A percentile compares a stretch with the other conserved stretches of the same genome.
These are phyloP conservation scores for Breynia disticha DNA, from an alignment of 441 rosid genomes.

Conservation along the genomic window DNA sequence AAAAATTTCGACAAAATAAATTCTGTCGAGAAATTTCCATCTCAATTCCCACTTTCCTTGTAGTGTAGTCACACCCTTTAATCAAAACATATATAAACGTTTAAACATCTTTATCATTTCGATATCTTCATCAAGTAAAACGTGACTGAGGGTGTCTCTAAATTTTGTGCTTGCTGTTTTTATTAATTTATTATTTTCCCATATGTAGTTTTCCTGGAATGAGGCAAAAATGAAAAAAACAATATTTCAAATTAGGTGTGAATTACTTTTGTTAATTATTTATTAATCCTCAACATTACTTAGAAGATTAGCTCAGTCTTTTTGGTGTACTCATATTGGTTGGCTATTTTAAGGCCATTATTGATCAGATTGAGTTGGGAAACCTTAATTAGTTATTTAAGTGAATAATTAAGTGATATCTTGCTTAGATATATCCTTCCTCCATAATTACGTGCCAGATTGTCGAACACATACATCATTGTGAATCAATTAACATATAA, in stretches of 20 bases:
- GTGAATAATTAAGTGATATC: conserved; percentile 12
- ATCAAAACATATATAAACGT: no score
- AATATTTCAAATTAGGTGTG: background rate
- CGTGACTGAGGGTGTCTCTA: background rate
- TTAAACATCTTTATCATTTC: background rate
- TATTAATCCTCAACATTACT: conserved; percentile 6
- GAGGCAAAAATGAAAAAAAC: conserved; percentile 1
- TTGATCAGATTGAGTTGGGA: conserved; percentile 27
- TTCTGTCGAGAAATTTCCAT: no score
- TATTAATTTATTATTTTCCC: background rate
- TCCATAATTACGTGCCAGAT: conserved; percentile 39
- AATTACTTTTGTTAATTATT: conserved; percentile 7
- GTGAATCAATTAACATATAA: conserved; percentile 16
- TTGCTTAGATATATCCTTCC: conserved; percentile 22
- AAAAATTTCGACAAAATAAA: no score
- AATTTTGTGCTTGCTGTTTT: conserved; percentile 6
- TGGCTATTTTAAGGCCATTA: conserved; percentile 13
- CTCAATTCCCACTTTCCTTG: no score
- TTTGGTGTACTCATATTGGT: conserved; percentile 5
- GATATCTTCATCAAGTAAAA: conserved; percentile 4
- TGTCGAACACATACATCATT: conserved; percentile 19
- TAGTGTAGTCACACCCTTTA: no score
- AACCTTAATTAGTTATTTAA: background rate
- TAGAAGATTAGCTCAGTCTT: conserved; percentile 20
- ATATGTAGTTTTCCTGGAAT: conserved; percentile 10